Percentiles rank a stretch among this genome's conserved stretches.
Evolutionary conservation across 2,329 filamentous ascomycete genomes (phyloP).

Genomic region (Knoxdaviesia proteae): DNA sequence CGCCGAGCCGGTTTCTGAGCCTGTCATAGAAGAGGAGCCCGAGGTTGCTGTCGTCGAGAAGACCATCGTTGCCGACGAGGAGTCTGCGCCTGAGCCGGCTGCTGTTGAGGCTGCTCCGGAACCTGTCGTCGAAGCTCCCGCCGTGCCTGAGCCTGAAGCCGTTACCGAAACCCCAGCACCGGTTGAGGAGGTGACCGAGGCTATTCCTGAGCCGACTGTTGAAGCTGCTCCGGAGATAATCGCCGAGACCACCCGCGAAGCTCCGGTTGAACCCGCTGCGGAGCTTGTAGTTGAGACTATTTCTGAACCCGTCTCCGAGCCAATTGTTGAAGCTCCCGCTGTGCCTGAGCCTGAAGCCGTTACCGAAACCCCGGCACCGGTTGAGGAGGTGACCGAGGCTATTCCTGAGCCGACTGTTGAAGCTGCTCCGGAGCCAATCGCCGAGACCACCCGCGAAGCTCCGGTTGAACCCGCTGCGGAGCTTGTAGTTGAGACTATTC

Average conservation of each 20-base stretch:
- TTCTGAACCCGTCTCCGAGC: not conserved
- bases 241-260: not conserved
- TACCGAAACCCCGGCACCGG: not conserved
- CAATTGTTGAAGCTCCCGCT: not conserved
- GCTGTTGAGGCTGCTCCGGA: not conserved
- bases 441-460: not conserved
- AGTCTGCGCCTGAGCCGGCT: not conserved
- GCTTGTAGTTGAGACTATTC: not conserved
- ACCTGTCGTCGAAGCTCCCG: not conserved
- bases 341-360: not conserved
- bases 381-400: not conserved
- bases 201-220: not conserved
- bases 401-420: not conserved
- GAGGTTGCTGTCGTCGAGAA: not conserved
- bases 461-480: too few species aligned
- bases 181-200: not conserved
- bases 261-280: not conserved
- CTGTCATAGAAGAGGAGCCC: not conserved
- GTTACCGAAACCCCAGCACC: not conserved
- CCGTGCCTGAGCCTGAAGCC: not conserved
- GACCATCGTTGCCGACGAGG: not conserved
- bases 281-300: not conserved
- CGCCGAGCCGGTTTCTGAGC: constrained; percentile 1
- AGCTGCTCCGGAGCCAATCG: not conserved
- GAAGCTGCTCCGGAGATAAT: not conserved